phyloP scores from a whole-genome alignment of 805 yeast species.

The Candida glaebosa region DNA sequence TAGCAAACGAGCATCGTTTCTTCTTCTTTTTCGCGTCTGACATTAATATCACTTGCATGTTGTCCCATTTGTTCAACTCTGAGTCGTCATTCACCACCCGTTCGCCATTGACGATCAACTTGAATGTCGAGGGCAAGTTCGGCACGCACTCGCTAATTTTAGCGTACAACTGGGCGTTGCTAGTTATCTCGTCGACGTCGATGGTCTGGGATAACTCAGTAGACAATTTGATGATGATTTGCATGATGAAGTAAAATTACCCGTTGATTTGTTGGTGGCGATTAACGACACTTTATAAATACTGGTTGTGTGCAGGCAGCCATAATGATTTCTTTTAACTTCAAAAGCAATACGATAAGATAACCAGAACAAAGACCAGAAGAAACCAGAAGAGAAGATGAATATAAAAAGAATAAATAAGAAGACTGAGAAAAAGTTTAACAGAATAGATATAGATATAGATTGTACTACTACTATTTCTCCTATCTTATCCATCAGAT shows the following conservation, averaged over 20 bases:
- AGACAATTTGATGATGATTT: conserved; percentile 46
- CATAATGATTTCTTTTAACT: too few relatives aligned
- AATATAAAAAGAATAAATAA: too few relatives aligned
- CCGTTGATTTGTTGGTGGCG: too few relatives aligned
- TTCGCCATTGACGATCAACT: conserved; percentile 38
- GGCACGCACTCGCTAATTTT: not conserved
- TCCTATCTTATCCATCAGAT: too few relatives aligned
- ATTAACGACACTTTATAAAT: too few relatives aligned
- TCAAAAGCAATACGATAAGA: too few relatives aligned
- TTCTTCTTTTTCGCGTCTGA: conserved; percentile 27
- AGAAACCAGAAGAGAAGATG: too few relatives aligned
- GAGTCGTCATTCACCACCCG: conserved; percentile 23
- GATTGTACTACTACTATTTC: too few relatives aligned
- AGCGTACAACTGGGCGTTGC: not conserved
- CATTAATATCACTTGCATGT: conserved; percentile 13
- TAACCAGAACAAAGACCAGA: too few relatives aligned
- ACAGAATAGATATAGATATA: too few relatives aligned
- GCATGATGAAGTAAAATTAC: conserved; percentile 35
- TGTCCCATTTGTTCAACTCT: conserved; percentile 17
- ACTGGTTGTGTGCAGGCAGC: too few relatives aligned
- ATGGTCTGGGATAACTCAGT: conserved; percentile 43
- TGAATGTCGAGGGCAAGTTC: conserved; percentile 17
- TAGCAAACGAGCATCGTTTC: conserved; percentile 47
- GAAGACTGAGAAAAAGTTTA: too few relatives aligned
- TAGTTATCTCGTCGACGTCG: not conserved